Evolutionary conservation across 306 rosid species (phyloP).

Genomic region (Glycyrrhiza uralensis): DNA sequence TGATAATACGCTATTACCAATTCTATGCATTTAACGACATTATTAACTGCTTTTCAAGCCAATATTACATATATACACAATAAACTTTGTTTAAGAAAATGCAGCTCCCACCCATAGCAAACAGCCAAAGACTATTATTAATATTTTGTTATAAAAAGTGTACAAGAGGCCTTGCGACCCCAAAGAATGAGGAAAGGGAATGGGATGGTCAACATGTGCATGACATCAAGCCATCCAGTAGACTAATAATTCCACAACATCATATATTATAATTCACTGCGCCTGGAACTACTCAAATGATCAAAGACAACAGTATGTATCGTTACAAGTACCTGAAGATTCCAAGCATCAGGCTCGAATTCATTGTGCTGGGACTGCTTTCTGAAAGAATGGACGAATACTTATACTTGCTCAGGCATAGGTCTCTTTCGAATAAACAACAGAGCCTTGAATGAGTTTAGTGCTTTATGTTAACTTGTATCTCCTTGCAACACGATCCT

Average conservation of each 20-base stretch:
- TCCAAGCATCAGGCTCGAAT: constrained; percentile 4
- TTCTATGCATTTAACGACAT: not conserved
- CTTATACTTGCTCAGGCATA: not conserved
- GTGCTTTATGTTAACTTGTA: constrained; percentile 12
- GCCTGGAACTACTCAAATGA: constrained; percentile 20
- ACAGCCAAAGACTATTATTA: not conserved
- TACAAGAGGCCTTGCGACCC: not conserved
- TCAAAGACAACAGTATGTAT: not conserved
- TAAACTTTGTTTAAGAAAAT: not conserved
- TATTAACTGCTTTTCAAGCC: not conserved
- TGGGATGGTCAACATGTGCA: not conserved
- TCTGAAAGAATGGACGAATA: constrained; percentile 29
- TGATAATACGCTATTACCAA: not conserved
- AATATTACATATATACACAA: not conserved
- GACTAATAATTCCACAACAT: not conserved
- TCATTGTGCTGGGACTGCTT: constrained; percentile 18
- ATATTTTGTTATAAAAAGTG: not conserved
- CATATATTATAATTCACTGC: not conserved
- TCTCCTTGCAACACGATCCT: constrained; percentile 6
- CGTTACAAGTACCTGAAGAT: not conserved
- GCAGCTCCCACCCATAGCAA: not conserved
- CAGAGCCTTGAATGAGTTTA: constrained; percentile 1
- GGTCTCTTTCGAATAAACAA: not conserved
- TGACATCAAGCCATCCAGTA: not conserved
- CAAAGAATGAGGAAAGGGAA: not conserved